A percentile compares a stretch with the other conserved stretches of the same genome.
phyloP scores from a whole-genome alignment of 345 rosid species.

The Citrus inodora region DNA sequence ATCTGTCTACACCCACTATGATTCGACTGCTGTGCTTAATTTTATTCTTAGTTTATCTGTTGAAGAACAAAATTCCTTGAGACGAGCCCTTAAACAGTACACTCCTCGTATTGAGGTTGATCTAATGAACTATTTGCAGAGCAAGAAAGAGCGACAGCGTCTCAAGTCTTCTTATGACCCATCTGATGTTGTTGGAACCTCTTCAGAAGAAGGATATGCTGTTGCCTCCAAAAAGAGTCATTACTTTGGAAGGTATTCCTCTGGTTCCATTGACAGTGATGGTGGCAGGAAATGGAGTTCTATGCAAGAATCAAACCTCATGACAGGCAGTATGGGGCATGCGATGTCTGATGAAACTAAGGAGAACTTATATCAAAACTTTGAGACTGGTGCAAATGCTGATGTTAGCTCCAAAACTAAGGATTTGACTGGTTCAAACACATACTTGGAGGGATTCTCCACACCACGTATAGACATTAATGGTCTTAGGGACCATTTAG shows the following conservation, averaged over 20 bases:
- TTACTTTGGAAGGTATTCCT: conserved; percentile 77
- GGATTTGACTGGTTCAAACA: conserved; percentile 30
- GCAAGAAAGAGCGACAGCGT: conserved; percentile 90
- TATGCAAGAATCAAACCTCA: conserved; percentile 56
- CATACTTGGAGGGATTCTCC: conserved; percentile 48
- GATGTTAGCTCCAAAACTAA: conserved; percentile 52
- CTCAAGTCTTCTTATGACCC: conserved; percentile 80
- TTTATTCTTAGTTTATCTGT: conserved; percentile 91
- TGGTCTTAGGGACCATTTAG: conserved; percentile 42
- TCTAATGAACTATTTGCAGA: conserved; percentile 89
- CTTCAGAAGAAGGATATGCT: conserved; percentile 87
- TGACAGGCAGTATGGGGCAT: conserved; percentile 43
- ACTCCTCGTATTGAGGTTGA: conserved; percentile 99
- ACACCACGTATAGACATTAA: conserved; percentile 49
- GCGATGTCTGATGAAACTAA: conserved; percentile 59
- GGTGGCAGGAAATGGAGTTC: conserved; percentile 86
- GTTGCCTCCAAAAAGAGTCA: conserved; percentile 64
- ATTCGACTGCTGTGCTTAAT: conserved; percentile 83
- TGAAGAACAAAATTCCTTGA: conserved; percentile 93
- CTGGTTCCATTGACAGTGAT: conserved; percentile 76
- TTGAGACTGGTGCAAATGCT: conserved; percentile 42
- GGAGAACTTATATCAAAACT: conserved; percentile 61
- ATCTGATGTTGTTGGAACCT: conserved; percentile 84
- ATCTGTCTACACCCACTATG: conserved; percentile 86
- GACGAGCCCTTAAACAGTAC: conserved; percentile 87